Conservation (phyloP, 139 green algal genomes). For the Ulvella scutata region DNA sequence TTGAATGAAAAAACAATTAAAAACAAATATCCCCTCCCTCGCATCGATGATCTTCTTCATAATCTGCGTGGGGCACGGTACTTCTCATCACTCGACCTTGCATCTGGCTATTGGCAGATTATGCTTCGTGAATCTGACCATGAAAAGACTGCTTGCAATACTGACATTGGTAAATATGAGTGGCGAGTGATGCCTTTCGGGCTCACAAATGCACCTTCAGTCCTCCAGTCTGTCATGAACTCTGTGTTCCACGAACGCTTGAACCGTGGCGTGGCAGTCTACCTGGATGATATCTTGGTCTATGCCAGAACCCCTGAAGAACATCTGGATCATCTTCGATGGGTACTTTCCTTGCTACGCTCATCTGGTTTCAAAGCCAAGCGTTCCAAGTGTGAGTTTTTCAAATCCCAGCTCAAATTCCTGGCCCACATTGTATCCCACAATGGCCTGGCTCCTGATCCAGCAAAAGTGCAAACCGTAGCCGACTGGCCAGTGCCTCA, state of each 20-base stretch:
- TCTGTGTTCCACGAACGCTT: slow-evolving; percentile 18
- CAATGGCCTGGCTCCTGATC: slow-evolving; percentile 9
- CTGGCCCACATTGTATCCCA: too few species aligned
- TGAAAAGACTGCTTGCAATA: slow-evolving; percentile 31
- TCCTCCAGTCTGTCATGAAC: slow-evolving; percentile 40
- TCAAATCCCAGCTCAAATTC: too few species aligned
- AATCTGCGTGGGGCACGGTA: slow-evolving; percentile 5
- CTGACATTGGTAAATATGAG: slow-evolving; percentile 25
- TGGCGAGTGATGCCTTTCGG: slow-evolving; percentile 28
- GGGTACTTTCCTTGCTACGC: slow-evolving; percentile 9
- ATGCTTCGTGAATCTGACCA: slow-evolving; percentile 16
- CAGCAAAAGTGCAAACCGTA: slow-evolving; percentile 9
- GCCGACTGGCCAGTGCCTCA: slow-evolving; percentile 8
- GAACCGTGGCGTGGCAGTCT: slow-evolving; percentile 18
- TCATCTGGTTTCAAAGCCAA: too few species aligned
- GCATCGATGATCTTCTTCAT: slow-evolving; percentile 33
- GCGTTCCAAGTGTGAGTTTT: too few species aligned
- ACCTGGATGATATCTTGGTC: slow-evolving; percentile 27
- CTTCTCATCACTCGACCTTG: slow-evolving; percentile 17
- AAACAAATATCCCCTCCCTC: slow-evolving; percentile 30
- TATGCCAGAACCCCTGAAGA: slow-evolving; percentile 22
- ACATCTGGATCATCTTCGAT: slow-evolving; percentile 22
- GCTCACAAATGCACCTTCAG: slow-evolving; percentile 32
- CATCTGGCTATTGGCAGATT: slow-evolving; percentile 26
- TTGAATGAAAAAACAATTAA: slow-evolving; percentile 30